Percentiles rank a stretch among this genome's conserved stretches.
Evolutionary conservation across 2,329 filamentous ascomycete genomes (phyloP).

Genomic region (Grosmannia clavigera): DNA sequence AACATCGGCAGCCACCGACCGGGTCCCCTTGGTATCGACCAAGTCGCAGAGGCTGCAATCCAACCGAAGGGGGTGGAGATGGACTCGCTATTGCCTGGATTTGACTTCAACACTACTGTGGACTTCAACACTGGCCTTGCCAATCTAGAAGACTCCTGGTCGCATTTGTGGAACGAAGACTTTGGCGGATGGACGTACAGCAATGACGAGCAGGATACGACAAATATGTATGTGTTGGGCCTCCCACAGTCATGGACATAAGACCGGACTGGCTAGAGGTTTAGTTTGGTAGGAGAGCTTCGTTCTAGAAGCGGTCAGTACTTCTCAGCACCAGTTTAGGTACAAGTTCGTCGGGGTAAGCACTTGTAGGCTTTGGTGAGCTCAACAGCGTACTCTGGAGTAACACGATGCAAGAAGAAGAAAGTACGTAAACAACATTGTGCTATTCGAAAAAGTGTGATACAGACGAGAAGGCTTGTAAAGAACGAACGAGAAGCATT

Average conservation of each 20-base stretch:
- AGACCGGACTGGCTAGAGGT: no score
- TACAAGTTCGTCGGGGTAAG: no score
- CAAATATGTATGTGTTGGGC: conserved; percentile 5
- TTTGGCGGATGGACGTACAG: not conserved
- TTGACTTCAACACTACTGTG: not conserved
- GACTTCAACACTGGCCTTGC: not conserved
- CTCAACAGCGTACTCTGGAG: no score
- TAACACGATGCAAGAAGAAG: no score
- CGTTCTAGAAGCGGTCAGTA: no score
- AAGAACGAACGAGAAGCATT: no score
- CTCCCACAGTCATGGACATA: not conserved
- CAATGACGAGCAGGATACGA: not conserved
- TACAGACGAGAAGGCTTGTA: no score
- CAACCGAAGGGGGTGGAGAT: not conserved
- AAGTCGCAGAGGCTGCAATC: not conserved
- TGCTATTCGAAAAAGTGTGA: no score
- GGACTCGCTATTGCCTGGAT: not conserved
- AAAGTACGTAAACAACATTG: no score
- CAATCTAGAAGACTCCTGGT: conserved; percentile 6
- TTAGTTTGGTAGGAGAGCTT: no score
- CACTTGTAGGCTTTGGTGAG: no score
- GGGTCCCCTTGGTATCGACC: not conserved
- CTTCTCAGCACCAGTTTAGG: no score
- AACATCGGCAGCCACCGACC: not conserved
- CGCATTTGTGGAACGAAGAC: conserved; percentile 7